Evolutionary conservation across 2,329 filamentous ascomycete species (phyloP), one percentile per base, ranked within the genome.

Genomic region (Phialophora verrucosa): DNA sequence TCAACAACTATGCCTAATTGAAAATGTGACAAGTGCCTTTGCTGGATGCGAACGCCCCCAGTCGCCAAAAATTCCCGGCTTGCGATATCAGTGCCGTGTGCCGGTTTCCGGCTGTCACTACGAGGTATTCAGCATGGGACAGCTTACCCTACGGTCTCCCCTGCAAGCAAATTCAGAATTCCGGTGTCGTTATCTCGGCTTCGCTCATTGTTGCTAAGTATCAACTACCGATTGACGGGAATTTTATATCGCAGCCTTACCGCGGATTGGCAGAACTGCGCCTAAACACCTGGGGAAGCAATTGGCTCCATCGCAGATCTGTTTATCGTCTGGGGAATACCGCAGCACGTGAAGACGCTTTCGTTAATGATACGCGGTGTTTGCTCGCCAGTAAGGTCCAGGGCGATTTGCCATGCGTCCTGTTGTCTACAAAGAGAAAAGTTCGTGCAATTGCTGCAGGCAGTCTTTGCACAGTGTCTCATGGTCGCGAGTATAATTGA

Each of bases 241-340:
- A 27, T 32, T 56, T 56, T 20, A 56, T 56, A 56, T 59, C 31
- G 25, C 35, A 49, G 35, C 23, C 56, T 42, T 31, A 25, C 38
- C 31, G 27, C 10, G 2, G 56, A 47, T 59, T 29, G 14, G 56
- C 42, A 59, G 35, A 23, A 23, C 57, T 57, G 59, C 59, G 31
- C 27, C 49, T n/a, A 62, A 44, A 44, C 10, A 8, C 38, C 49
- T 10, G 31, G 42, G 59, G 59, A 54, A 35, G 50, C 29, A 20
- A 14, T 53, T 38, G 32, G 57, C 29, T 49, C 63, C 63, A 57
- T 56, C 32, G 63, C 49, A 23, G 63, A 65, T 65, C 63, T 61
- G 63, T 32, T 25, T 20, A 44, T 63, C 61, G 31, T n/a, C 61
- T 54, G 32, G 51, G 61, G 51, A 53, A 44, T 51, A 51, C 23